These are phyloP conservation scores for Beta vulgaris DNA, from an alignment of 148 eudicot species.

Conservation along the genomic window DNA sequence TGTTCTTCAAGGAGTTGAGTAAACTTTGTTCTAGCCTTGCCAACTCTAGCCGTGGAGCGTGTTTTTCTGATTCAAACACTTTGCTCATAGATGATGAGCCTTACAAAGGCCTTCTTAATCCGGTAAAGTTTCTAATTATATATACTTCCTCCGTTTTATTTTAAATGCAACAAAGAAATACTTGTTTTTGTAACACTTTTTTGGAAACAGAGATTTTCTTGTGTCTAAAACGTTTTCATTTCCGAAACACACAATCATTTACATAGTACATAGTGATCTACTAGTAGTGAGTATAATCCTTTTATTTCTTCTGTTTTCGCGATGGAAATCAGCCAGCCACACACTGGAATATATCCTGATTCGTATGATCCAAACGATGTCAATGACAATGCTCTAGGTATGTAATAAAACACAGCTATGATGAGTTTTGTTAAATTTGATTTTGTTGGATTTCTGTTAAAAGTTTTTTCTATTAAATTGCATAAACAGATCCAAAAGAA, in stretches of 20 bases:
- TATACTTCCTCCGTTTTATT: too few relatives aligned
- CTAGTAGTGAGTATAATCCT: too few relatives aligned
- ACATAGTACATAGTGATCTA: too few relatives aligned
- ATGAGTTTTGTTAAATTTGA: not conserved
- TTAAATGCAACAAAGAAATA: too few relatives aligned
- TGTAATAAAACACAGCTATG: too few relatives aligned
- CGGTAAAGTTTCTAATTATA: not conserved
- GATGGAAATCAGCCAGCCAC: too few relatives aligned
- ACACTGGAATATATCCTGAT: conserved; percentile 40
- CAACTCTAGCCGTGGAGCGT: conserved; percentile 4
- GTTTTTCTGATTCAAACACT: conserved; percentile 21
- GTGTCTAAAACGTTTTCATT: too few relatives aligned
- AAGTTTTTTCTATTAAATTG: too few relatives aligned
- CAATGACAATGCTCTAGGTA: conserved; percentile 33
- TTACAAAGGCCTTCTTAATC: conserved; percentile 22
- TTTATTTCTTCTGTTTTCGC: not conserved
- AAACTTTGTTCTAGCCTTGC: not conserved
- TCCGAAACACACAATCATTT: too few relatives aligned
- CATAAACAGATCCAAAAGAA: not conserved
- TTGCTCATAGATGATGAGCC: conserved; percentile 20
- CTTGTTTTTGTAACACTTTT: too few relatives aligned
- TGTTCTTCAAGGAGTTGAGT: conserved; percentile 21
- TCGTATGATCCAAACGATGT: conserved; percentile 20
- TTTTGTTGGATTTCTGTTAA: too few relatives aligned
- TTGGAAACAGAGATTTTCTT: too few relatives aligned